Conservation (phyloP, 495 filamentous ascomycete genomes). For the Aspergillus hancockii region DNA sequence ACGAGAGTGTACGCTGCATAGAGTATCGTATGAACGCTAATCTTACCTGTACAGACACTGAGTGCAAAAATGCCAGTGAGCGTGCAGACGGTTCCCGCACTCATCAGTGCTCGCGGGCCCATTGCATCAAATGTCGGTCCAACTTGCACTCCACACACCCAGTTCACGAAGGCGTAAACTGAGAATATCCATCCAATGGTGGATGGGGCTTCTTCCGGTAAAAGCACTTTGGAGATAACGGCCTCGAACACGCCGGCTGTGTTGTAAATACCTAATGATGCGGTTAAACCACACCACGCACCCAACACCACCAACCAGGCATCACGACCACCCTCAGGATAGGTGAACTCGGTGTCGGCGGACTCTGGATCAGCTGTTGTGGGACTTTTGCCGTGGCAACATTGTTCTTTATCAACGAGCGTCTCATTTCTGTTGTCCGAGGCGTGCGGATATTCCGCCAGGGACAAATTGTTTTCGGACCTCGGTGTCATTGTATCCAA, state of each 20-base stretch:
- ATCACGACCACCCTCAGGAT: conserved; percentile 62
- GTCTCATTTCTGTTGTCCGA: too few species aligned
- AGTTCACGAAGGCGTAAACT: conserved; percentile 59
- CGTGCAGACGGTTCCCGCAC: conserved; percentile 28
- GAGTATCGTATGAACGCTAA: conserved; percentile 10
- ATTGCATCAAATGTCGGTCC: conserved; percentile 29
- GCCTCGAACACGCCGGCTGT: conserved; percentile 64
- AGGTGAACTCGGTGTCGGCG: conserved; percentile 18
- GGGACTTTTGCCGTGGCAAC: neutral
- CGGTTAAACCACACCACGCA: conserved; percentile 58
- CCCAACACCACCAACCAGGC: conserved; percentile 65
- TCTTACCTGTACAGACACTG: conserved; percentile 45
- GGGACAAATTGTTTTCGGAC: too few species aligned
- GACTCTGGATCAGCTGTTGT: neutral
- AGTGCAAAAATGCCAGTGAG: conserved; percentile 52
- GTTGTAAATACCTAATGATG: conserved; percentile 64
- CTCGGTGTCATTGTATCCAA: too few species aligned
- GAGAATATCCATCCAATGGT: conserved; percentile 71
- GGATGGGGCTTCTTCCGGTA: conserved; percentile 48
- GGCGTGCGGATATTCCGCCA: too few species aligned
- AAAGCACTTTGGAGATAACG: conserved; percentile 55
- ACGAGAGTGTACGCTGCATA: too few species aligned
- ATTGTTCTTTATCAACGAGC: too few species aligned
- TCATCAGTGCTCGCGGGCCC: conserved; percentile 20
- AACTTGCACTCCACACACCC: conserved; percentile 44